A percentile compares a stretch with the other conserved stretches of the same genome.
These are phyloP conservation scores for peach (Prunus persica) DNA, from an alignment of 306 rosid species.

Conservation along the genomic window DNA sequence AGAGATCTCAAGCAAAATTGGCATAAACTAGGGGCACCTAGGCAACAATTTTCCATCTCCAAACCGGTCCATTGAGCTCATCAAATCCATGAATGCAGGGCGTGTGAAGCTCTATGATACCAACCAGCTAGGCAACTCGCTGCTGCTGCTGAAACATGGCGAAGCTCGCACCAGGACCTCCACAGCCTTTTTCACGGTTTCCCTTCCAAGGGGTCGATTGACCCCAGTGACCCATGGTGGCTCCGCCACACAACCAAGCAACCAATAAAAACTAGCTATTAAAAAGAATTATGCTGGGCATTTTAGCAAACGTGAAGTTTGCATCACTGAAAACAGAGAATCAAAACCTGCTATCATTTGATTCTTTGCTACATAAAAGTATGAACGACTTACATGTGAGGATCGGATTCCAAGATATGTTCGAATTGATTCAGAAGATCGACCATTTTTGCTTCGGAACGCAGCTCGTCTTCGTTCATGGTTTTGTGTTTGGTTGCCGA, in stretches of 20 bases:
- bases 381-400: slow-evolving; percentile 50
- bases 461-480: slow-evolving; percentile 33
- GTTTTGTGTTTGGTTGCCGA: not conserved
- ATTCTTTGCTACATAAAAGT: not conserved
- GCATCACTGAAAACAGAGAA: not conserved
- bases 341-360: not conserved
- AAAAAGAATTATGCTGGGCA: not conserved
- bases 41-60: slow-evolving; percentile 76
- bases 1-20: slow-evolving; percentile 48
- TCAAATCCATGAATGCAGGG: slow-evolving; percentile 49
- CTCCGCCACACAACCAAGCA: not conserved
- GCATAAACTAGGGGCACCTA: slow-evolving; percentile 73
- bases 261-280: not conserved
- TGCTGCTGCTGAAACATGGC: too few relatives aligned
- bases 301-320: not conserved
- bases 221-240: too few relatives aligned
- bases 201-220: too few relatives aligned
- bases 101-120: slow-evolving; percentile 71
- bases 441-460: slow-evolving; percentile 22
- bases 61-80: slow-evolving; percentile 37
- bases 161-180: too few relatives aligned
- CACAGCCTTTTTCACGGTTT: too few relatives aligned
- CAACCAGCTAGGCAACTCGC: slow-evolving; percentile 24
- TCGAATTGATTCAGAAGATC: slow-evolving; percentile 63
- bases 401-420: slow-evolving; percentile 61